Conservation (phyloP, 163 green algal genomes). For the Scenedesmus sp. region DNA sequence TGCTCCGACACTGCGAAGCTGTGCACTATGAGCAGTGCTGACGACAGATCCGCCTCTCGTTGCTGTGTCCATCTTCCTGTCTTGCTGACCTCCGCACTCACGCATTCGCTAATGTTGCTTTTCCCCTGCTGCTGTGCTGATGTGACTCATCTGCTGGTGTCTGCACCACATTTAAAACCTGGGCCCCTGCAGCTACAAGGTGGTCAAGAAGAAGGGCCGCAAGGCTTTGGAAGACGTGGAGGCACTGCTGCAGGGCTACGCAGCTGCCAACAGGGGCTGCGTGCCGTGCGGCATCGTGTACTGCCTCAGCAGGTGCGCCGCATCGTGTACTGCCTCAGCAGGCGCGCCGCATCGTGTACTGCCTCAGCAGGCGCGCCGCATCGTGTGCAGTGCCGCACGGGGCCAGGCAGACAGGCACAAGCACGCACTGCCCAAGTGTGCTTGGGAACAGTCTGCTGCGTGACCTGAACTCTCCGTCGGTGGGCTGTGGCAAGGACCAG, state of each 20-base stretch:
- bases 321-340: background rate
- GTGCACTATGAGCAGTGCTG: background rate
- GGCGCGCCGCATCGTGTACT: too few relatives aligned
- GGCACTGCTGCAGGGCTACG: conserved; percentile 66
- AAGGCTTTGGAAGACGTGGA: conserved; percentile 79
- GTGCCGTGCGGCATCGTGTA: conserved; percentile 92
- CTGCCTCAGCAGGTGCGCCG: conserved; percentile 73
- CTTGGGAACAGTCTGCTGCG: too few relatives aligned
- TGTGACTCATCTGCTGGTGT: background rate
- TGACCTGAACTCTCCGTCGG: too few relatives aligned
- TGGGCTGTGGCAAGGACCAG: too few relatives aligned
- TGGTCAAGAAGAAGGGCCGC: conserved; percentile 87
- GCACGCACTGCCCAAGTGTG: too few relatives aligned
- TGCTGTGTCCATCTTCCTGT: background rate
- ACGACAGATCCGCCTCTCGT: background rate
- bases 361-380: background rate
- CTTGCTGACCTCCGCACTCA: too few relatives aligned
- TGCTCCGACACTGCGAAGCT: too few relatives aligned
- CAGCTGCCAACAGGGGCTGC: conserved; percentile 26
- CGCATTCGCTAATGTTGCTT: background rate
- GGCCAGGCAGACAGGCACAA: too few relatives aligned
- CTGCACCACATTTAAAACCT: background rate
- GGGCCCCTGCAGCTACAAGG: conserved; percentile 87
- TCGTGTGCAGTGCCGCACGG: background rate
- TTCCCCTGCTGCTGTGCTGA: background rate